These are phyloP conservation scores for Sanghuangporus sanghuang DNA, from an alignment of 1,284 basidiomycete genomes.

Conservation along the genomic window DNA sequence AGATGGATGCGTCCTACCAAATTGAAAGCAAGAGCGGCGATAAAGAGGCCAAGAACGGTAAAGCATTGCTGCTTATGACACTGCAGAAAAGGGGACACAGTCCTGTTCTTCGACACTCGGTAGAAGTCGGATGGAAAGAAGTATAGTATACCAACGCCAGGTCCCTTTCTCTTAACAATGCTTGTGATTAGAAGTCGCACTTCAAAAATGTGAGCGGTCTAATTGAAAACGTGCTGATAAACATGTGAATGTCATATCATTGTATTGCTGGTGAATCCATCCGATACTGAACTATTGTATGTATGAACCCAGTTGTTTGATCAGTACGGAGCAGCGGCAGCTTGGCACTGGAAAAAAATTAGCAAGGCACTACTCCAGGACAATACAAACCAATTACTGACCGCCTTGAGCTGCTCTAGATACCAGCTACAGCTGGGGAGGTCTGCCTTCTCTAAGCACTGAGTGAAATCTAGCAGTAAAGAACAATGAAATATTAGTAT, in stretches of 20 bases:
- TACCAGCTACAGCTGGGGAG: constrained; percentile 75
- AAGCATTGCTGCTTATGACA: too few species aligned
- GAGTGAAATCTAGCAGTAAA: constrained; percentile 55
- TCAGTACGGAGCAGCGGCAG: constrained; percentile 65
- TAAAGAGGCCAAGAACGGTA: too few species aligned
- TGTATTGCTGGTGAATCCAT: neutral
- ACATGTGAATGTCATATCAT: neutral
- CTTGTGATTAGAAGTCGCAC: neutral
- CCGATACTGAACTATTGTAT: neutral
- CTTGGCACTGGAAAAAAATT: constrained; percentile 54
- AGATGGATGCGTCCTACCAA: too few species aligned
- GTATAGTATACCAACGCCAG: neutral
- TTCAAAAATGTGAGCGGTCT: neutral
- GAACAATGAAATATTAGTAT: neutral
- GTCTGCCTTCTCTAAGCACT: constrained; percentile 74
- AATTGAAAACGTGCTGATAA: neutral
- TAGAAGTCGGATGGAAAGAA: neutral
- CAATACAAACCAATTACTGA: constrained; percentile 33
- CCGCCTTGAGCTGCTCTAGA: constrained; percentile 78
- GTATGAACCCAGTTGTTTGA: neutral
- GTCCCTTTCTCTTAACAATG: neutral
- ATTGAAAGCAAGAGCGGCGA: too few species aligned
- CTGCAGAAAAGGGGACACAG: too few species aligned
- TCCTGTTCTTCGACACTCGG: neutral
- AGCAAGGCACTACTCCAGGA: constrained; percentile 8